Evolutionary conservation across 352 stramenopile genomes (phyloP).

Genomic region (Aphanomyces stellatus): DNA sequence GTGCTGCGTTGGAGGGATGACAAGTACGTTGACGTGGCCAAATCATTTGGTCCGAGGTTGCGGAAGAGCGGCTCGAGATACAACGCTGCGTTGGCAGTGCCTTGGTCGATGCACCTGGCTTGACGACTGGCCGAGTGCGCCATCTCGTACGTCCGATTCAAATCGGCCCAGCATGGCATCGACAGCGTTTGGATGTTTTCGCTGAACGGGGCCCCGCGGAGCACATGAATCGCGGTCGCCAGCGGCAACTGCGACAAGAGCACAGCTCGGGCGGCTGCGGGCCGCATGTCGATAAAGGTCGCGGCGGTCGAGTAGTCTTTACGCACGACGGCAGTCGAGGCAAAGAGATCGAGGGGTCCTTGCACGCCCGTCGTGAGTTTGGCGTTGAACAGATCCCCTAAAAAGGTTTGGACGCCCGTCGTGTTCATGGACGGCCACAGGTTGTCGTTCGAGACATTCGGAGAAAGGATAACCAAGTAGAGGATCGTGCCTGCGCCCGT

Average conservation of each 20-base stretch:
- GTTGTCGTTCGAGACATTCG: no score
- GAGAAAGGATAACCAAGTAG: no score
- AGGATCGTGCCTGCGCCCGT: no score
- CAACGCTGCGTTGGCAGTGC: neutral
- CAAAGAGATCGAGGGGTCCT: no score
- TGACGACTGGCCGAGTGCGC: conserved; percentile 1
- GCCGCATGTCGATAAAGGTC: neutral
- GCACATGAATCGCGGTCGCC: neutral
- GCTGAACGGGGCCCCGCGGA: neutral
- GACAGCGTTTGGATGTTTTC: neutral
- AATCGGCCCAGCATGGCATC: conserved; percentile 7
- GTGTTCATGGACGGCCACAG: no score
- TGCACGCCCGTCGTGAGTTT: neutral
- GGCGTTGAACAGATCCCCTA: no score
- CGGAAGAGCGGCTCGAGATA: conserved; percentile 4
- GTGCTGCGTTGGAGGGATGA: neutral
- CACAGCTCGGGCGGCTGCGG: neutral
- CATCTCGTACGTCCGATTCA: neutral
- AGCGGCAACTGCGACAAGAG: neutral
- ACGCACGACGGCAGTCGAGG: no score
- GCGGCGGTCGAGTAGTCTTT: neutral
- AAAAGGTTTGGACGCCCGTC: no score
- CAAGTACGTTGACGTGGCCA: neutral
- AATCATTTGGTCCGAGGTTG: neutral
- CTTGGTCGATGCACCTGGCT: neutral